Evolutionary conservation across 371 early-diverging fungal species (phyloP).

Genomic region (Rhizopus delemar): DNA sequence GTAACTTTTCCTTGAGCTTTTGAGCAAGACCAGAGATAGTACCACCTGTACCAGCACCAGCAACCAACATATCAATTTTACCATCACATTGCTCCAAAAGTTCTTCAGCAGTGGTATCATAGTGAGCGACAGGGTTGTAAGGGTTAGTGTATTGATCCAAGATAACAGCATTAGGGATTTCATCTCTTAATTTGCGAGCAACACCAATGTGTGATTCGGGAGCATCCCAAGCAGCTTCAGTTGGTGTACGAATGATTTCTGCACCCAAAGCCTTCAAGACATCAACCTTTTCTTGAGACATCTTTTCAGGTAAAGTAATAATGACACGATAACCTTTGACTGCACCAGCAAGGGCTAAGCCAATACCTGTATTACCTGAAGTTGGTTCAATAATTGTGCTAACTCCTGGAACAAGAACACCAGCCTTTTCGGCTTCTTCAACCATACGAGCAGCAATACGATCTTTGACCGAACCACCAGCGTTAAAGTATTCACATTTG

Average conservation of each 20-base stretch:
- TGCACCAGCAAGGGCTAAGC: constrained; percentile 49
- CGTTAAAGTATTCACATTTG: constrained; percentile 97
- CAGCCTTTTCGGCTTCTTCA: constrained; percentile 90
- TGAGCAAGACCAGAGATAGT: constrained; percentile 65
- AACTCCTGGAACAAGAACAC: constrained; percentile 84
- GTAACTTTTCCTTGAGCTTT: constrained; percentile 56
- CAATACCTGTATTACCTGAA: constrained; percentile 69
- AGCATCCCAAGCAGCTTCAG: constrained; percentile 70
- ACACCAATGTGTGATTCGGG: constrained; percentile 72
- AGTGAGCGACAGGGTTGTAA: constrained; percentile 11
- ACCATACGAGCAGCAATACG: constrained; percentile 95
- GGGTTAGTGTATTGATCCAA: constrained; percentile 58
- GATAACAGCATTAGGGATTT: constrained; percentile 59
- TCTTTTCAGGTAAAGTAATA: constrained; percentile 72
- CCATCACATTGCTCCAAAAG: constrained; percentile 64
- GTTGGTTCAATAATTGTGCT: constrained; percentile 82
- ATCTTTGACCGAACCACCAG: constrained; percentile 98
- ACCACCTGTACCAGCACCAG: constrained; percentile 75
- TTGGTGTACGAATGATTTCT: constrained; percentile 77
- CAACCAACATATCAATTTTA: constrained; percentile 63
- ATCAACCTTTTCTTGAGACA: constrained; percentile 69
- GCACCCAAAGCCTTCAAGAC: constrained; percentile 74
- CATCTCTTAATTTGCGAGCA: constrained; percentile 63
- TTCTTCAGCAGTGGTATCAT: constrained; percentile 62
- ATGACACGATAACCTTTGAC: constrained; percentile 56